Evolutionary conservation across 257 asterid genomes (phyloP).

Genomic region (Solanum bukasovii): DNA sequence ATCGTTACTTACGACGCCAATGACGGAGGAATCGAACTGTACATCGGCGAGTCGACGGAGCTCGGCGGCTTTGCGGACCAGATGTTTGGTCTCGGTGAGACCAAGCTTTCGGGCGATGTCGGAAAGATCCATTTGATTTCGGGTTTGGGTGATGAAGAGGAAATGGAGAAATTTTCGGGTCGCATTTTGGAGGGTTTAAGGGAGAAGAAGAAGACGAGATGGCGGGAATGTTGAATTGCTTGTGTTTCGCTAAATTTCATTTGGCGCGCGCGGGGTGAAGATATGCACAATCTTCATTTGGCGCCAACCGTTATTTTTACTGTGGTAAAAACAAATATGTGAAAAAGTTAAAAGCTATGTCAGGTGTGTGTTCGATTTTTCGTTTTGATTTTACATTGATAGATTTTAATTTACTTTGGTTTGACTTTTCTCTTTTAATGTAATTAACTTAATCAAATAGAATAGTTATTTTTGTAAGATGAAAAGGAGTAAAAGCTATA

Average conservation of each 20-base stretch:
- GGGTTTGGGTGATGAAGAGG: neutral
- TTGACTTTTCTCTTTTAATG: fast-evolving
- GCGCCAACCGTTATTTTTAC: neutral
- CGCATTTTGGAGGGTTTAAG: neutral
- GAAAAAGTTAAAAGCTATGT: neutral
- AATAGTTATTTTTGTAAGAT: neutral
- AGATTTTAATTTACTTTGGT: fast-evolving
- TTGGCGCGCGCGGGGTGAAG: slow-evolving; percentile 31
- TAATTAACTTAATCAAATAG: no score
- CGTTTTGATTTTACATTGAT: neutral
- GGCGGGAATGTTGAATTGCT: slow-evolving; percentile 36
- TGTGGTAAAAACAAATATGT: neutral
- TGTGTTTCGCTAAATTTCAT: neutral
- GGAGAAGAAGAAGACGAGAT: neutral
- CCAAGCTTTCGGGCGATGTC: slow-evolving; percentile 60
- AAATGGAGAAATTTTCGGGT: neutral
- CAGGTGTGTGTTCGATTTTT: neutral
- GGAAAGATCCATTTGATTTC: slow-evolving; percentile 47
- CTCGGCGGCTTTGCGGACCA: slow-evolving; percentile 80
- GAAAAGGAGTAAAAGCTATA: neutral
- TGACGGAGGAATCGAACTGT: slow-evolving; percentile 75
- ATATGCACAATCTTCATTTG: neutral
- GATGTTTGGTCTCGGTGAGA: slow-evolving; percentile 46
- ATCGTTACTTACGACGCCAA: slow-evolving; percentile 57
- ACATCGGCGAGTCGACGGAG: slow-evolving; percentile 90